phyloP scores from a whole-genome alignment of 768 basidiomycete species.

The Saitozyma podzolica region DNA sequence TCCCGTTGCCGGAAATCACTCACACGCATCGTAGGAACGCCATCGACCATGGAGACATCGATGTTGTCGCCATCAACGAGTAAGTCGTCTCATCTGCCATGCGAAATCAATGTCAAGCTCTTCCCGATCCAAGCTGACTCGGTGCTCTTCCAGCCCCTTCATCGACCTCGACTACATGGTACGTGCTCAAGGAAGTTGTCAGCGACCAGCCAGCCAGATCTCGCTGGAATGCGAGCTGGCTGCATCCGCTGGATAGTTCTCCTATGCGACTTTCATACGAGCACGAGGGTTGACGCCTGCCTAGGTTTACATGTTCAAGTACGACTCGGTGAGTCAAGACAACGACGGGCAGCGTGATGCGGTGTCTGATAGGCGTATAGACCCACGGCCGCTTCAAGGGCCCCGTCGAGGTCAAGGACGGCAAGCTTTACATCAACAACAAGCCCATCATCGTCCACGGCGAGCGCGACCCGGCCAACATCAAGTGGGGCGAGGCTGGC shows the following conservation, averaged over 20 bases:
- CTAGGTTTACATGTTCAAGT: slow-evolving; percentile 51
- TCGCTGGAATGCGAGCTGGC: too few species aligned
- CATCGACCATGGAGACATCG: slow-evolving; percentile 67
- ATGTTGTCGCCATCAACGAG: slow-evolving; percentile 96
- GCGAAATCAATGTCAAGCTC: too few species aligned
- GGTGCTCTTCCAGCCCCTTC: slow-evolving; percentile 70
- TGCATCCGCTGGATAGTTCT: too few species aligned
- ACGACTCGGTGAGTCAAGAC: slow-evolving; percentile 40
- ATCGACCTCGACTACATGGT: slow-evolving; percentile 98
- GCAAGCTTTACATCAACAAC: slow-evolving; percentile 84
- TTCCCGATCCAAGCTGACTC: too few species aligned
- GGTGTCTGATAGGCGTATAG: slow-evolving; percentile 15
- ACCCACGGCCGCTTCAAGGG: slow-evolving; percentile 70
- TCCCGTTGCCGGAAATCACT: too few species aligned
- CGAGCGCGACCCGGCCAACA: slow-evolving; percentile 82
- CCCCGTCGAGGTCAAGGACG: slow-evolving; percentile 73
- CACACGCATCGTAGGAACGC: slow-evolving; percentile 67
- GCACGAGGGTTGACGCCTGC: slow-evolving; percentile 2
- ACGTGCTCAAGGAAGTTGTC: slow-evolving; percentile 1
- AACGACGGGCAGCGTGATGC: neutral
- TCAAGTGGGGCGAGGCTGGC: slow-evolving; percentile 75
- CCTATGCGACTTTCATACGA: too few species aligned
- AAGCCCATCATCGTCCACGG: slow-evolving; percentile 68
- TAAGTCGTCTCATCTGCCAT: too few species aligned
- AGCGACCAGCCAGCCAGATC: neutral